These are phyloP conservation scores for Styphnolobium japonicum DNA, from an alignment of 306 rosid species.

Conservation along the genomic window DNA sequence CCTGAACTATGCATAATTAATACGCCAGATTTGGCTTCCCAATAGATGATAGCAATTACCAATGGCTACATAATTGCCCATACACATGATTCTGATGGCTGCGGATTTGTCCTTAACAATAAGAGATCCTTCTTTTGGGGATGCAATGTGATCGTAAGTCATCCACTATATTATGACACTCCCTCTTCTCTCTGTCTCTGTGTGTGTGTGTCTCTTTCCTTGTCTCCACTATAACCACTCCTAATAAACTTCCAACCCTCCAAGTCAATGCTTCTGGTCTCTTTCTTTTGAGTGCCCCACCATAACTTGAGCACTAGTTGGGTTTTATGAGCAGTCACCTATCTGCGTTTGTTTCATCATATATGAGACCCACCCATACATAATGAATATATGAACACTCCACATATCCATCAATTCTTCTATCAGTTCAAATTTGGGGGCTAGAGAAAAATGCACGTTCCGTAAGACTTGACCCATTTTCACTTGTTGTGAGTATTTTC, in stretches of 20 bases:
- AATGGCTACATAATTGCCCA: neutral
- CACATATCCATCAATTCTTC: neutral
- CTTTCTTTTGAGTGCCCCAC: neutral
- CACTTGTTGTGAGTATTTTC: neutral
- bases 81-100: neutral
- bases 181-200: neutral
- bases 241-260: neutral
- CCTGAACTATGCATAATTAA: too few relatives aligned
- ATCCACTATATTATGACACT: neutral
- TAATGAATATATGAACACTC: neutral
- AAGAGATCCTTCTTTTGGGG: neutral
- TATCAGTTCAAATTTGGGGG: neutral
- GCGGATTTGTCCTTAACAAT: neutral
- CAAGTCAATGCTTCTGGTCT: neutral
- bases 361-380: neutral
- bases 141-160: neutral
- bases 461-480: neutral
- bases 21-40: too few relatives aligned
- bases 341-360: neutral
- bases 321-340: neutral
- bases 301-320: neutral
- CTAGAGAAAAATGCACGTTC: neutral
- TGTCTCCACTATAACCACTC: neutral
- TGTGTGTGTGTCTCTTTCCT: neutral
- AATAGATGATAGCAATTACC: neutral